Percentiles rank a stretch among this genome's conserved stretches.
Evolutionary conservation across 306 rosid species (phyloP).

Genomic region (Pyrus pyrifolia): DNA sequence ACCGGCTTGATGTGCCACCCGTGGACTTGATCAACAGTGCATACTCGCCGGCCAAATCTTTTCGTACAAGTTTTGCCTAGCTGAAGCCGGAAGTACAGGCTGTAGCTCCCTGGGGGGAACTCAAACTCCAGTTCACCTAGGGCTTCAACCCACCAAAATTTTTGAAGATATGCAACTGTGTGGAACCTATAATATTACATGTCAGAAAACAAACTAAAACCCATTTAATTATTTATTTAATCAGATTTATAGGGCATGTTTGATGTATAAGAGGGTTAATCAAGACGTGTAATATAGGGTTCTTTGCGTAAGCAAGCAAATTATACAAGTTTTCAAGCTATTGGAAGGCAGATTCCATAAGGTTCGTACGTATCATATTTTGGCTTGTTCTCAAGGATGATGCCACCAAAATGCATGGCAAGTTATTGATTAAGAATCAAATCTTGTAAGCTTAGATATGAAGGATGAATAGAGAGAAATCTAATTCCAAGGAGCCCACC

Average conservation of each 20-base stretch:
- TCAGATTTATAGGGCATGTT: background rate
- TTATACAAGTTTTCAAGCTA: too few species aligned
- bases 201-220: background rate
- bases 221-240: background rate
- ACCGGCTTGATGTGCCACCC: slow-evolving; percentile 87
- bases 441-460: too few species aligned
- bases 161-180: slow-evolving; percentile 70
- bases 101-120: slow-evolving; percentile 55
- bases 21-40: slow-evolving; percentile 56
- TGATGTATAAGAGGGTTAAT: too few species aligned
- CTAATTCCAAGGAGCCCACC: too few species aligned
- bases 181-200: slow-evolving; percentile 36
- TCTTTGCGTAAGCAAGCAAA: background rate
- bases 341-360: too few species aligned
- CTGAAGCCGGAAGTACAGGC: slow-evolving; percentile 59
- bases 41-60: slow-evolving; percentile 48
- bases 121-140: slow-evolving; percentile 70
- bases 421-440: too few species aligned
- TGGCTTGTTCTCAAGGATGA: too few species aligned
- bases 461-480: too few species aligned
- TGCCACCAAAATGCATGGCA: too few species aligned
- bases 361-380: too few species aligned
- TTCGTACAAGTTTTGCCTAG: slow-evolving; percentile 50
- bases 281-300: too few species aligned
- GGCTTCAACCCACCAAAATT: slow-evolving; percentile 91